Conservation (phyloP, 2,329 filamentous ascomycete genomes). For the Aspergillus sp. region DNA sequence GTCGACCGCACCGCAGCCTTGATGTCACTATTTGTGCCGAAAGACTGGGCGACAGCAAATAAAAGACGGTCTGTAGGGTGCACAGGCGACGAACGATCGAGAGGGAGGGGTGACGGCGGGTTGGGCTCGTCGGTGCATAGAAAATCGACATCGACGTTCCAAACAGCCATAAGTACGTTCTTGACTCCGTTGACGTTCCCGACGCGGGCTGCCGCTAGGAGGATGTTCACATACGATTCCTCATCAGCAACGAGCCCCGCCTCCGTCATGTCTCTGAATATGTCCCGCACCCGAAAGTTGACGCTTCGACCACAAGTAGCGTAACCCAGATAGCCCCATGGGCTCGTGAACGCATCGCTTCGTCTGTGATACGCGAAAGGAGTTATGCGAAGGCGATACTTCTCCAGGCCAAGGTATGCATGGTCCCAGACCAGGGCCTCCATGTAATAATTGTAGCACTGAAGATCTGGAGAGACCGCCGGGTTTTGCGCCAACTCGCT, state of each 20-base stretch:
- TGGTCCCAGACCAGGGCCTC: slow-evolving; percentile 41
- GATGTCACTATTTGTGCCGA: slow-evolving; percentile 58
- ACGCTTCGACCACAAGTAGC: slow-evolving; percentile 24
- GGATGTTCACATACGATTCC: slow-evolving; percentile 44
- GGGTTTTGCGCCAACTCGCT: slow-evolving; percentile 28
- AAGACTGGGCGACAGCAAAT: slow-evolving; percentile 57
- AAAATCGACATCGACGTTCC: slow-evolving; percentile 44
- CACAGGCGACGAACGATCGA: slow-evolving; percentile 44
- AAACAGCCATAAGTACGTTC: slow-evolving; percentile 42
- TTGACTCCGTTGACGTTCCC: slow-evolving; percentile 41
- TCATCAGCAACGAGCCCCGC: slow-evolving; percentile 39
- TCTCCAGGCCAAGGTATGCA: slow-evolving; percentile 29
- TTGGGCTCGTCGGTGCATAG: slow-evolving; percentile 28
- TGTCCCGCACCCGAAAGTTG: slow-evolving; percentile 22
- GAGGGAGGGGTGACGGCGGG: slow-evolving; percentile 28
- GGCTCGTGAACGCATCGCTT: slow-evolving; percentile 6
- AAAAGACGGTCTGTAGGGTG: slow-evolving; percentile 53
- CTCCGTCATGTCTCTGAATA: slow-evolving; percentile 42
- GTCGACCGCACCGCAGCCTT: slow-evolving; percentile 50
- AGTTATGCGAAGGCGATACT: slow-evolving; percentile 30
- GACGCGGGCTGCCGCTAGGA: slow-evolving; percentile 45
- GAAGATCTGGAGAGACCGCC: slow-evolving; percentile 34
- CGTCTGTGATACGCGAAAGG: slow-evolving; percentile 23
- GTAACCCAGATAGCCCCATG: slow-evolving; percentile 20
- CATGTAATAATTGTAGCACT: slow-evolving; percentile 49